Evolutionary conservation across 305 asterid species (phyloP).

Genomic region (Solanum hybrid): DNA sequence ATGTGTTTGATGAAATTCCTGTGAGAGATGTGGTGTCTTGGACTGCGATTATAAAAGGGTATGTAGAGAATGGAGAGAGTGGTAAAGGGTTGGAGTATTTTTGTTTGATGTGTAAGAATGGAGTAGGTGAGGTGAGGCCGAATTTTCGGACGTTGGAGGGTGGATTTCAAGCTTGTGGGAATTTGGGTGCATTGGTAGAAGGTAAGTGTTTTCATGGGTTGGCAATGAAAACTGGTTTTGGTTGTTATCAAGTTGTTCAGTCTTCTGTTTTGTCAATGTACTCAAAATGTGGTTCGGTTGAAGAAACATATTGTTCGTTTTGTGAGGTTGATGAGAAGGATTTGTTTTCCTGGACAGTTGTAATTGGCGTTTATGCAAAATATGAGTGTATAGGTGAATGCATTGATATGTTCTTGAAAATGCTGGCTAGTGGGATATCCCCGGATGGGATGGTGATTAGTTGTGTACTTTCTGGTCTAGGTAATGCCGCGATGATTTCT

Average conservation of each 20-base stretch:
- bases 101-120: slow-evolving; percentile 48
- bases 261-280: slow-evolving; percentile 61
- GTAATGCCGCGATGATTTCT: slow-evolving; percentile 22
- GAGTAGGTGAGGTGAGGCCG: slow-evolving; percentile 40
- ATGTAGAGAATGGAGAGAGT: slow-evolving; percentile 56
- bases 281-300: slow-evolving; percentile 48
- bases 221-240: slow-evolving; percentile 43
- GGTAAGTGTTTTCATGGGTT: slow-evolving; percentile 71
- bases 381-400: slow-evolving; percentile 33
- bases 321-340: slow-evolving; percentile 47
- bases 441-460: slow-evolving; percentile 61
- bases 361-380: slow-evolving; percentile 40
- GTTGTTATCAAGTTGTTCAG: slow-evolving; percentile 27
- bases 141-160: slow-evolving; percentile 68
- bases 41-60: slow-evolving; percentile 73
- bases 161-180: slow-evolving; percentile 78
- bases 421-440: slow-evolving; percentile 39
- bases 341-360: slow-evolving; percentile 53
- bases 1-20: slow-evolving; percentile 55
- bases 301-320: slow-evolving; percentile 45
- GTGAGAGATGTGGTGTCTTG: slow-evolving; percentile 65
- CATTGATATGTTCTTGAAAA: slow-evolving; percentile 29
- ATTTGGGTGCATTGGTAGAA: slow-evolving; percentile 39
- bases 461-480: slow-evolving; percentile 46
- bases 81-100: slow-evolving; percentile 49